Percentiles rank a stretch among this genome's conserved stretches.
Evolutionary conservation across 192 early-diverging fungal species (phyloP).

Genomic region (Haplosporangium gracile): DNA sequence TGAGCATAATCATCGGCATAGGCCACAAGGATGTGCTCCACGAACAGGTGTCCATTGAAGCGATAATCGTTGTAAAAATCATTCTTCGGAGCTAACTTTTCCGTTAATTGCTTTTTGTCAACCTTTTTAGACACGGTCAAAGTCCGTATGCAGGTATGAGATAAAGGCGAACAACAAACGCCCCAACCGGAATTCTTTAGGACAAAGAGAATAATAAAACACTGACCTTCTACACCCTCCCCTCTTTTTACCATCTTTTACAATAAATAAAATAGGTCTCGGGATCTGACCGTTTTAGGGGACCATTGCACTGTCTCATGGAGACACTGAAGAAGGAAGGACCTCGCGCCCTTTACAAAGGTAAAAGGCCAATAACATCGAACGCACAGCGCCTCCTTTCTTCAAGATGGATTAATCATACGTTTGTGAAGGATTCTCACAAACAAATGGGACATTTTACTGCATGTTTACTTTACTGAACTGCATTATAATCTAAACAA

Average conservation of each 20-base stretch:
- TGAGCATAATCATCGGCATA: neutral
- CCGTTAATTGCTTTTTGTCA: neutral
- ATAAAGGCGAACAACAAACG: neutral
- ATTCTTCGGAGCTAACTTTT: neutral
- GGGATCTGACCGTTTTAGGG: conserved; percentile 75
- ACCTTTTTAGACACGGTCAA: conserved; percentile 75
- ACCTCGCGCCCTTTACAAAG: conserved; percentile 88
- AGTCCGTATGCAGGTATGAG: conserved; percentile 76
- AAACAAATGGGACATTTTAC: too few species aligned
- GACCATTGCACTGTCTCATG: conserved; percentile 77
- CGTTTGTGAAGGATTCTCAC: neutral
- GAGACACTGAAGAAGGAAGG: conserved; percentile 77
- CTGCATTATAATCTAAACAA: neutral
- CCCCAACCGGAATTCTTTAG: neutral
- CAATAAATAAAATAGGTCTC: conserved; percentile 58
- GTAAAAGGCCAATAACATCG: neutral
- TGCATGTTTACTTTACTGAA: neutral
- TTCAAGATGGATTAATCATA: neutral
- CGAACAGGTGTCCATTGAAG: neutral
- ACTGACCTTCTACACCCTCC: neutral
- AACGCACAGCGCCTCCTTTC: too few species aligned
- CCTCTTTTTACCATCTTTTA: neutral
- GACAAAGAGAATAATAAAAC: neutral
- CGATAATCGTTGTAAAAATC: neutral
- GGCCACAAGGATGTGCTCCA: too few species aligned